These are phyloP conservation scores for Xanthoconium purpureum DNA, from an alignment of 768 basidiomycete species.

Conservation along the genomic window DNA sequence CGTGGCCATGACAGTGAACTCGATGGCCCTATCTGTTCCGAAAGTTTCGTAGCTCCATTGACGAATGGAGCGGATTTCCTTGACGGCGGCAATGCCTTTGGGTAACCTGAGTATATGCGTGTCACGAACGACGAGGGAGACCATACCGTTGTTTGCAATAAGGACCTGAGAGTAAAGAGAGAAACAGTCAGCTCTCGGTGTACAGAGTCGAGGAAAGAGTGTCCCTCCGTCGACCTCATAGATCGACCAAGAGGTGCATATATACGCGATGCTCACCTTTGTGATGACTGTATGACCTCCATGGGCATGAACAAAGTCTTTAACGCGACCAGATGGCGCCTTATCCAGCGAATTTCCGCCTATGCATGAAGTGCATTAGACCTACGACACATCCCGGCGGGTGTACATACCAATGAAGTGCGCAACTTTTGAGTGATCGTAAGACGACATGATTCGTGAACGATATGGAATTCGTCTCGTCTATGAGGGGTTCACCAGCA, in stretches of 20 bases:
- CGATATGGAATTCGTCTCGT: constrained; percentile 5
- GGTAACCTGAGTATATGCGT: constrained; percentile 24
- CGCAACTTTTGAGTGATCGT: constrained; percentile 58
- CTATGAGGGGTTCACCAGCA: constrained; percentile 6
- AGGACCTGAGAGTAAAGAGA: constrained; percentile 60
- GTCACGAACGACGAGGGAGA: not conserved
- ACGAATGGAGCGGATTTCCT: constrained; percentile 97
- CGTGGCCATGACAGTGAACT: constrained; percentile 99
- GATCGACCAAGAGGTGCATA: constrained; percentile 10
- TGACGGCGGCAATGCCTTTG: constrained; percentile 96
- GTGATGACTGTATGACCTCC: constrained; percentile 99
- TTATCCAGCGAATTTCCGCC: constrained; percentile 91
- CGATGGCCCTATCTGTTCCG: constrained; percentile 91
- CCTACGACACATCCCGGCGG: constrained; percentile 6
- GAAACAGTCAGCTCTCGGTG: constrained; percentile 6
- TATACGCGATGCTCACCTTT: constrained; percentile 58
- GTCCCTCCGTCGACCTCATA: not conserved
- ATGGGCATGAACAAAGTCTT: constrained; percentile 86
- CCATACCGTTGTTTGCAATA: constrained; percentile 93
- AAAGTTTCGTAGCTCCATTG: constrained; percentile 99
- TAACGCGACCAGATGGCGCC: constrained; percentile 72
- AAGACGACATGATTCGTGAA: constrained; percentile 30
- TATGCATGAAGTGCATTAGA: constrained; percentile 32
- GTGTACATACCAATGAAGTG: constrained; percentile 57
- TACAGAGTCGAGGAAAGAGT: not conserved